phyloP scores from a whole-genome alignment of 306 rosid genomes.

The Medicago truncatula region MtrunA17r5.0-ANR NC_053048.1:47247001-47247500 shows the following conservation, averaged over 20 bases:
- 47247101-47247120: constrained; percentile 91
- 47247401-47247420: constrained; percentile 78
- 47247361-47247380: constrained; percentile 90
- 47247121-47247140: constrained; percentile 91
- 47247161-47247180: constrained; percentile 93
- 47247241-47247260: constrained; percentile 90
- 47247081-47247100: constrained; percentile 87
- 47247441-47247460: constrained; percentile 80
- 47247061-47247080: constrained; percentile 88
- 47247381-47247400: constrained; percentile 96
- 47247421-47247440: constrained; percentile 91
- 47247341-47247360: constrained; percentile 77
- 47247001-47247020: constrained; percentile 86
- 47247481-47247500: constrained; percentile 83
- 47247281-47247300: constrained; percentile 85
- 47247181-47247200: constrained; percentile 90
- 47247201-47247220: constrained; percentile 96
- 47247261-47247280: constrained; percentile 97
- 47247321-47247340: constrained; percentile 88
- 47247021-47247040: constrained; percentile 90
- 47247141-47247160: constrained; percentile 90
- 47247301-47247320: constrained; percentile 89
- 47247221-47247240: constrained; percentile 84
- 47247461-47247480: constrained; percentile 69
- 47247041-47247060: constrained; percentile 80